Conservation (phyloP, 2,329 filamentous ascomycete genomes). For the Celoporthe dispersa region DNA sequence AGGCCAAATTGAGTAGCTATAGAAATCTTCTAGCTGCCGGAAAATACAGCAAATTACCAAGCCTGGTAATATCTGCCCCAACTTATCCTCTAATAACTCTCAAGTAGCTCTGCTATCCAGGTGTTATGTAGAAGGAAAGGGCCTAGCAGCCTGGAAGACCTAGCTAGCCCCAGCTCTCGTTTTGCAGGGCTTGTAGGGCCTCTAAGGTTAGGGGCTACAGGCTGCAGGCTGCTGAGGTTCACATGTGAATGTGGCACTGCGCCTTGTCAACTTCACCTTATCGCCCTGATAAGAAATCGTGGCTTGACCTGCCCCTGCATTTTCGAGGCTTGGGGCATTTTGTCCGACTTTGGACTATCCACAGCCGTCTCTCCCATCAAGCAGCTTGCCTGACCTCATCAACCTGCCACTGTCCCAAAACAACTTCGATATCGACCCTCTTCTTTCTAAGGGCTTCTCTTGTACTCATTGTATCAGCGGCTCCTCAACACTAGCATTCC, state of each 20-base stretch:
- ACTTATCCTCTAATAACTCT: not conserved
- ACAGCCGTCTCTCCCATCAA: not conserved
- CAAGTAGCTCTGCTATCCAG: not conserved
- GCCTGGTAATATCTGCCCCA: not conserved
- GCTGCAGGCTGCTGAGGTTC: not conserved
- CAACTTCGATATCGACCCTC: not conserved
- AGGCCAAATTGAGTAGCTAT: not conserved
- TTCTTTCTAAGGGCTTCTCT: not conserved
- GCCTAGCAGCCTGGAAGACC: not conserved
- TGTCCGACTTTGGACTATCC: not conserved
- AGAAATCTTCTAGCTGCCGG: not conserved
- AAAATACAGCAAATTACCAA: not conserved
- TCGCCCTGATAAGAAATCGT: slow-evolving; percentile 14
- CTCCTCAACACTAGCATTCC: not conserved
- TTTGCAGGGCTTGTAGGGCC: not conserved
- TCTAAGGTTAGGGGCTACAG: not conserved
- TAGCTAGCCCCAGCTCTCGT: not conserved
- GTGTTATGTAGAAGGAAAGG: not conserved
- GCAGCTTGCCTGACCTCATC: not conserved
- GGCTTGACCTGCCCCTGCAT: slow-evolving; percentile 4
- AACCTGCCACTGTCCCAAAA: not conserved
- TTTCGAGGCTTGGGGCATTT: too few relatives aligned
- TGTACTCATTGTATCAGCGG: not conserved
- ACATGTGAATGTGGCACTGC: slow-evolving; percentile 15
- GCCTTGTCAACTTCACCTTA: not conserved